Percentiles rank a stretch among this genome's conserved stretches.
Conservation (phyloP, 2,329 filamentous ascomycete genomes). For the Microascus cirrosus region DNA sequence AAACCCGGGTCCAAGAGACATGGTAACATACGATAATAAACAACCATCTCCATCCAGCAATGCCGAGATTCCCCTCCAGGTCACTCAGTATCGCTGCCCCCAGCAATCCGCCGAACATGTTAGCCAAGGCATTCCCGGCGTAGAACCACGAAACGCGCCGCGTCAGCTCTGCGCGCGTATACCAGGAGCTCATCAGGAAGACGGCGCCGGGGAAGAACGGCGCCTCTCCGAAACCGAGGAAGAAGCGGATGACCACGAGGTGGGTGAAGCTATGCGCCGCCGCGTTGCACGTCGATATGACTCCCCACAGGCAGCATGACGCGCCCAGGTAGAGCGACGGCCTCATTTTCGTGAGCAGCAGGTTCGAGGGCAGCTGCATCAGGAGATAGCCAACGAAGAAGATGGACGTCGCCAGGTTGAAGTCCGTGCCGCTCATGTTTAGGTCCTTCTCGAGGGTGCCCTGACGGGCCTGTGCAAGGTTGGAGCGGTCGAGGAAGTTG, state of each 20-base stretch:
- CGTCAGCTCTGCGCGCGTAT: conserved; percentile 19
- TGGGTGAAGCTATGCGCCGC: conserved; percentile 32
- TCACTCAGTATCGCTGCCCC: conserved; percentile 30
- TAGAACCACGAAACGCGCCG: conserved; percentile 15
- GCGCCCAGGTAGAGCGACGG: conserved; percentile 27
- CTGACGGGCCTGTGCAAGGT: conserved; percentile 18
- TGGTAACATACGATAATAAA: conserved; percentile 47
- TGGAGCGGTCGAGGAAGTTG: conserved; percentile 14
- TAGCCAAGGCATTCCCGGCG: conserved; percentile 23
- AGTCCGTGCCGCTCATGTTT: conserved; percentile 34
- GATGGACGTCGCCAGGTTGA: conserved; percentile 36
- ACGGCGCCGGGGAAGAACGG: conserved; percentile 19
- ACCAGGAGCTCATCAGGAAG: conserved; percentile 16
- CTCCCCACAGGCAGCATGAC: conserved; percentile 24
- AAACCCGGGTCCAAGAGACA: conserved; percentile 46
- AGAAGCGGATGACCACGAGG: conserved; percentile 23
- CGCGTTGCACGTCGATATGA: conserved; percentile 23
- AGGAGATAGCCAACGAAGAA: conserved; percentile 40
- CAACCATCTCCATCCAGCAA: conserved; percentile 32
- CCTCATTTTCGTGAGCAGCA: conserved; percentile 10
- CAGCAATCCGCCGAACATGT: conserved; percentile 27
- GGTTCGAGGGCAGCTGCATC: conserved; percentile 20
- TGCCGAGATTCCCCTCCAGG: conserved; percentile 17
- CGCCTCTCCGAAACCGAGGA: conserved; percentile 38
- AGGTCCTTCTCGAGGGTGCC: conserved; percentile 34